A percentile compares a stretch with the other conserved stretches of the same genome.
Evolutionary conservation across 2,329 filamentous ascomycete genomes (phyloP).

Genomic region (Ascocoryne sarcoides): DNA sequence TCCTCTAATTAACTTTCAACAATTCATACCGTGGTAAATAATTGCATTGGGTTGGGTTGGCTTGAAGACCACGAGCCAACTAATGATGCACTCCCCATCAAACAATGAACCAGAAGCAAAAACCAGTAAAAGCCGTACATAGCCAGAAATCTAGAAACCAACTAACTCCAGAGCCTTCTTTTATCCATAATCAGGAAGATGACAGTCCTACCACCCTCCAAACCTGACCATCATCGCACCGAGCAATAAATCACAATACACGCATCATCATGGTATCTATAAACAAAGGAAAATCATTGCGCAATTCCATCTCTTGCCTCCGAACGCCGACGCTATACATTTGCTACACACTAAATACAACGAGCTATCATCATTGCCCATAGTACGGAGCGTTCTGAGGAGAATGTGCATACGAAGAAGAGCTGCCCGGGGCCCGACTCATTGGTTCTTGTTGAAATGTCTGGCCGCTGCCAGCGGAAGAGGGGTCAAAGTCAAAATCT

Average conservation of each 20-base stretch:
- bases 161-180: too few relatives aligned
- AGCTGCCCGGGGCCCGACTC: conserved; percentile 20
- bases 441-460: conserved; percentile 22
- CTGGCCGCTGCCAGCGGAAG: conserved; percentile 14
- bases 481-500: conserved; percentile 15
- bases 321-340: background rate
- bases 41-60: too few relatives aligned
- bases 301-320: background rate
- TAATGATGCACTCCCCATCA: too few relatives aligned
- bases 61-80: too few relatives aligned
- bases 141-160: too few relatives aligned
- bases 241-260: conserved; percentile 7
- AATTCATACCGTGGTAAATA: too few relatives aligned
- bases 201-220: too few relatives aligned
- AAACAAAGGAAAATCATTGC: conserved; percentile 9
- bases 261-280: conserved; percentile 23
- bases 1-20: too few relatives aligned
- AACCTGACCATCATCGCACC: too few relatives aligned
- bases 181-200: too few relatives aligned
- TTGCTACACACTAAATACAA: background rate
- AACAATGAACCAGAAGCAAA: too few relatives aligned
- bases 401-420: conserved; percentile 22
- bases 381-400: conserved; percentile 18
- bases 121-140: too few relatives aligned
- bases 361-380: conserved; percentile 11